These are phyloP conservation scores for Malus hybrid DNA, from an alignment of 331 rosid species.

Conservation along the genomic window DNA sequence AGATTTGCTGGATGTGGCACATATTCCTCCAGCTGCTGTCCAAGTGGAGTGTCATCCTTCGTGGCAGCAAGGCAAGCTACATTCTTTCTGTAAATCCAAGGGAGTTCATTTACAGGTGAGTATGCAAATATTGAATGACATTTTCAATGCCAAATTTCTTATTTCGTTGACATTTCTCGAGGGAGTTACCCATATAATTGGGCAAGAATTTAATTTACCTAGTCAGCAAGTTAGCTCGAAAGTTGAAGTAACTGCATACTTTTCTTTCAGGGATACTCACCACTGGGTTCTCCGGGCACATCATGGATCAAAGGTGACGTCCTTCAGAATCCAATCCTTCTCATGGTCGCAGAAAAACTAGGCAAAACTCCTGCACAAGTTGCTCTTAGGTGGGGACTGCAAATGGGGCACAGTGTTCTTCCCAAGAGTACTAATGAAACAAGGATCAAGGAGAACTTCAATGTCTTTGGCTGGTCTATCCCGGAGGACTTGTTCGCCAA, in stretches of 20 bases:
- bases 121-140: slow-evolving; percentile 2
- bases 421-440: slow-evolving; percentile 80
- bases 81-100: slow-evolving; percentile 42
- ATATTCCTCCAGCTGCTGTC: slow-evolving; percentile 70
- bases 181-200: neutral
- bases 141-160: neutral
- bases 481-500: slow-evolving; percentile 58
- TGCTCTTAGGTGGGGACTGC: slow-evolving; percentile 96
- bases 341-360: slow-evolving; percentile 44
- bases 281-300: slow-evolving; percentile 90
- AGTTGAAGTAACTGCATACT: neutral
- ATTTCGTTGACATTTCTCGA: neutral
- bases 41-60: slow-evolving; percentile 92
- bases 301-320: slow-evolving; percentile 65
- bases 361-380: slow-evolving; percentile 83
- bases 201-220: neutral
- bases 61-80: slow-evolving; percentile 70
- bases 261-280: slow-evolving; percentile 66
- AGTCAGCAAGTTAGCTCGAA: neutral
- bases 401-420: slow-evolving; percentile 73
- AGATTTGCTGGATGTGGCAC: slow-evolving; percentile 54
- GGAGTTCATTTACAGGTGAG: slow-evolving; percentile 69
- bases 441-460: slow-evolving; percentile 72
- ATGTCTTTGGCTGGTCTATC: slow-evolving; percentile 69
- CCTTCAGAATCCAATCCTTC: slow-evolving; percentile 59